A percentile compares a stretch with the other conserved stretches of the same genome.
Evolutionary conservation across 225 moss, liverwort and hornwort genomes (phyloP).

Genomic region (Anthoceros angustus): DNA sequence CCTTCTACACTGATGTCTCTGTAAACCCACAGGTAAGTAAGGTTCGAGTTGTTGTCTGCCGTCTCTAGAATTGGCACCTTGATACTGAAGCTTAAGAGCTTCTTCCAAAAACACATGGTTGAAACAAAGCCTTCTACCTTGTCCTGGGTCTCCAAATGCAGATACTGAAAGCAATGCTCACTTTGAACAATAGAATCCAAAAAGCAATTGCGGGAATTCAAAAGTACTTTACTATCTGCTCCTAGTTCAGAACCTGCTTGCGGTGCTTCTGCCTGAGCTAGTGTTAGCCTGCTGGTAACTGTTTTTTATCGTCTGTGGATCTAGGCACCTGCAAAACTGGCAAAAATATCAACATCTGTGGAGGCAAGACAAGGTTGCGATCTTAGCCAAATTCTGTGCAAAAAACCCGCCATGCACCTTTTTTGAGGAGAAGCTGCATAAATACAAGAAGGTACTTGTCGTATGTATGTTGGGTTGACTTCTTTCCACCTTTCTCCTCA

Average conservation of each 20-base stretch:
- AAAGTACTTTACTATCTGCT: no score
- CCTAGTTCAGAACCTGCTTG: no score
- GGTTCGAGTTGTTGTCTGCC: no score
- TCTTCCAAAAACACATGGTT: no score
- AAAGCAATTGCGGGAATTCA: constrained; percentile 64
- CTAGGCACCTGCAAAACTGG: constrained; percentile 63
- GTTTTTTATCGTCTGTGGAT: no score
- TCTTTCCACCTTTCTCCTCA: no score
- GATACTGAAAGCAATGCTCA: constrained; percentile 68
- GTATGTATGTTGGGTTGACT: no score
- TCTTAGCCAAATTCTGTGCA: constrained; percentile 43
- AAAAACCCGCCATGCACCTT: constrained; percentile 30
- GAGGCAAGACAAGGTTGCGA: constrained; percentile 49
- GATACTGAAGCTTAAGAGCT: no score
- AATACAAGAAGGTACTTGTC: constrained; percentile 62
- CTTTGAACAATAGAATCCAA: constrained; percentile 51
- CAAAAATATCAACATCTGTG: constrained; percentile 82
- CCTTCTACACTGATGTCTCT: constrained; percentile 64
- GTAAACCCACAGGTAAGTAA: constrained; percentile 50
- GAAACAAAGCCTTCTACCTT: no score
- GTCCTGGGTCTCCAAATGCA: no score
- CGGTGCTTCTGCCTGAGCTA: no score
- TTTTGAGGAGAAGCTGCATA: constrained; percentile 71
- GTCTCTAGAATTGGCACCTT: neutral
- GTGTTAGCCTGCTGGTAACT: no score